phyloP scores from a whole-genome alignment of 345 rosid genomes.

The Populus alba region DNA sequence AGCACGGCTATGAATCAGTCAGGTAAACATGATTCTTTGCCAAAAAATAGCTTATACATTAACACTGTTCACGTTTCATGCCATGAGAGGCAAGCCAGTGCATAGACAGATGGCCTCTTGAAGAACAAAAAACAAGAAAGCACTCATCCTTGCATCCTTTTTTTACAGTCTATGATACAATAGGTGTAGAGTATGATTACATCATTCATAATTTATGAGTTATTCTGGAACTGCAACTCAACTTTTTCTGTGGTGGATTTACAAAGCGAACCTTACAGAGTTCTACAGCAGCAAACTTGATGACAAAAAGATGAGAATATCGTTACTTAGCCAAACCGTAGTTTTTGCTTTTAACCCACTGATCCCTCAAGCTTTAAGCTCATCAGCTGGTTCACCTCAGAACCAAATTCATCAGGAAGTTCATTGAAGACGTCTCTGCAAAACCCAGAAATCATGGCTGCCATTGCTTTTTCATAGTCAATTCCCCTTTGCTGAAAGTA shows the following conservation, averaged over 20 bases:
- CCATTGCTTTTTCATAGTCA: conserved; percentile 93
- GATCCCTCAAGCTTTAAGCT: conserved; percentile 93
- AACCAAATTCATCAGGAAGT: conserved; percentile 84
- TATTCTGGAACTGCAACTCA: neutral
- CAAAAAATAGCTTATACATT: too few relatives aligned
- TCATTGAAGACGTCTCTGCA: conserved; percentile 89
- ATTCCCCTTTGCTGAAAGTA: conserved; percentile 97
- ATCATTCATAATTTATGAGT: too few relatives aligned
- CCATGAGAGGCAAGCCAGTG: too few relatives aligned
- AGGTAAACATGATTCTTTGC: too few relatives aligned
- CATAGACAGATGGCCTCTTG: too few relatives aligned
- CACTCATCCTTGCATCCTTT: too few relatives aligned
- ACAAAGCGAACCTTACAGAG: neutral
- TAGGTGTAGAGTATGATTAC: too few relatives aligned
- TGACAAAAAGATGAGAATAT: neutral
- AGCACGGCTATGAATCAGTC: too few relatives aligned
- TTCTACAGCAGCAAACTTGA: neutral
- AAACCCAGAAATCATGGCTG: conserved; percentile 92
- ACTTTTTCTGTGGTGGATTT: neutral
- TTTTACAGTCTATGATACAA: too few relatives aligned
- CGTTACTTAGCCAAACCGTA: too few relatives aligned
- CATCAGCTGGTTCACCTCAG: conserved; percentile 91
- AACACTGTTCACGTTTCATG: too few relatives aligned
- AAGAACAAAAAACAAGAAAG: too few relatives aligned
- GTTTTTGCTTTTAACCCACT: conserved; percentile 58